A percentile compares a stretch with the other conserved stretches of the same genome.
phyloP scores from a whole-genome alignment of 2,329 filamentous ascomycete species.

The Cordyceps pruinosa region DNA sequence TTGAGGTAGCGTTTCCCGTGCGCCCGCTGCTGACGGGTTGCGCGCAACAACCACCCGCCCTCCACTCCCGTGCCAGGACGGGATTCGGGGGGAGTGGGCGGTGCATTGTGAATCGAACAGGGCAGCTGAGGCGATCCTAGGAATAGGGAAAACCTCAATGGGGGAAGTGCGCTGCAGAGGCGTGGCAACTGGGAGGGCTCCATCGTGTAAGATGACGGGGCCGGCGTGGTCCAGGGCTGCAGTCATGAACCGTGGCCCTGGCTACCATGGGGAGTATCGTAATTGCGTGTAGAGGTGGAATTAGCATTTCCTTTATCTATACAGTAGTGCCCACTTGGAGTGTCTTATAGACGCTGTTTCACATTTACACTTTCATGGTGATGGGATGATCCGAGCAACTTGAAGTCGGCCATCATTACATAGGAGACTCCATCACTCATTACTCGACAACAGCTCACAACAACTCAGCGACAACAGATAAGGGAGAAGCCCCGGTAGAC shows the following conservation, averaged over 20 bases:
- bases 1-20: constrained; percentile 9
- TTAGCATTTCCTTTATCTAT: constrained; percentile 2
- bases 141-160: neutral
- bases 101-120: neutral
- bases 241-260: neutral
- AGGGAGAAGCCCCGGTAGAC: too few relatives aligned
- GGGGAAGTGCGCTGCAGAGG: neutral
- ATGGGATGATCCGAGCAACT: neutral
- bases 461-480: neutral
- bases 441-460: neutral
- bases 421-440: neutral
- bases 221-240: neutral
- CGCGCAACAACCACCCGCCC: neutral
- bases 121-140: neutral
- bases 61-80: neutral
- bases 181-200: neutral
- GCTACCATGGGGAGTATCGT: neutral
- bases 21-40: constrained; percentile 1
- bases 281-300: neutral
- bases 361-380: neutral
- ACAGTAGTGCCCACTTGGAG: neutral
- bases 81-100: neutral
- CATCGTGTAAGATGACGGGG: constrained; percentile 9
- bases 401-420: neutral
- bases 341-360: neutral